phyloP scores from a whole-genome alignment of 1,139 yeast genomes.

The Candida buenavistaensis region DNA sequence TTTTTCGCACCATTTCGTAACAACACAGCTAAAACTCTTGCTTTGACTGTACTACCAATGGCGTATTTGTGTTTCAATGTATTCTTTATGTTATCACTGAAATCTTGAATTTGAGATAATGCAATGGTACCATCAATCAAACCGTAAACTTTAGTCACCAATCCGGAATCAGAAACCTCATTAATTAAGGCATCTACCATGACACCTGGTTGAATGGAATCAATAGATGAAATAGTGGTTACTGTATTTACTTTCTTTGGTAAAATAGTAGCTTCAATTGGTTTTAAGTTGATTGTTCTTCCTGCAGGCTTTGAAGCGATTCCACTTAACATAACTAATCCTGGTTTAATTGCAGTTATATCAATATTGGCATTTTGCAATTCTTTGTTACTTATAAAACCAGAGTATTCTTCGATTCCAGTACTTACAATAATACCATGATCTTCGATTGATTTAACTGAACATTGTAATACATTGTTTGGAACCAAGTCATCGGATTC shows the following conservation, averaged over 20 bases:
- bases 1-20: conserved; percentile 57
- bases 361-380: conserved; percentile 27
- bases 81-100: conserved; percentile 15
- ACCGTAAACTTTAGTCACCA: conserved; percentile 69
- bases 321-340: conserved; percentile 53
- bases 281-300: conserved; percentile 65
- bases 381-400: conserved; percentile 78
- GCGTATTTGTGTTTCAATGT: conserved; percentile 57
- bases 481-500: conserved; percentile 63
- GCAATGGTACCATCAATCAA: conserved; percentile 71
- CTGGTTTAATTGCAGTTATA: conserved; percentile 22
- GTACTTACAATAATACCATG: conserved; percentile 81
- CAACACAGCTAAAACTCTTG: conserved; percentile 68
- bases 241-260: conserved; percentile 44
- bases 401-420: conserved; percentile 58
- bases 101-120: conserved; percentile 61
- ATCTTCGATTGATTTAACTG: conserved; percentile 81
- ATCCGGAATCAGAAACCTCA: conserved; percentile 60
- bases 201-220: conserved; percentile 82
- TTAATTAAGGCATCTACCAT: conserved; percentile 73
- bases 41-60: conserved; percentile 64
- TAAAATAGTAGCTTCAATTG: conserved; percentile 23
- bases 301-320: conserved; percentile 46
- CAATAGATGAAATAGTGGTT: conserved; percentile 64
- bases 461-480: conserved; percentile 71